Evolutionary conservation across 768 basidiomycete species (phyloP), one percentile per base, ranked within the genome.

Genomic region (Lactifluus piperatus): DNA sequence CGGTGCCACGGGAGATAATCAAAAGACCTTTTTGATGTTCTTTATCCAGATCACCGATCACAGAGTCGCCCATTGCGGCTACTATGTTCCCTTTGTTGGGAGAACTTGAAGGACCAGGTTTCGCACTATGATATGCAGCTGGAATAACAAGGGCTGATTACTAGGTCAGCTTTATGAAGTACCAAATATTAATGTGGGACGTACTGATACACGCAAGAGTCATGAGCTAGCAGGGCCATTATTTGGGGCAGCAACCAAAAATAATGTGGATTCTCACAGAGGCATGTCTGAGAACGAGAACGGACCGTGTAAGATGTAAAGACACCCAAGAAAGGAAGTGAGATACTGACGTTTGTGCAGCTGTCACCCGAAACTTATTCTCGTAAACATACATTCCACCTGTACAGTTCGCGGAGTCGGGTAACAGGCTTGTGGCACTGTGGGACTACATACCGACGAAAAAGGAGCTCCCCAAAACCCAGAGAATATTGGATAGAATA

Each of bases 391-490:
- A 78, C 62, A 82, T 72, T 3, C 92, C 92, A 62, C 86, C 88
- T 84, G 57, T 24, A 36, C 13, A 13, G 34, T 13, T 1, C 5
- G 20, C 27, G 11, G 8, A n/a, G 32, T 50, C 37, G 64, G 51
- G 18, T 41, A 14, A 43, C 32, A 14, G 3, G 54, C 44, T 39
- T n/a, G 13, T 26, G 13, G 22, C 27, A 30, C 34, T 26, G 13
- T 39, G 16, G 24, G n/a, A 41, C 14, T 7, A 71, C 76, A 58
- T 61, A 83, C 85, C 87, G 47, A 89, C 91, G 56, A 94, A 74
- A 77, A 94, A 94, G 16, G 90, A 91, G 72, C 88, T 91, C 7
- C 94, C 94, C 14, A 97, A 76, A 18, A 95, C 93, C 37, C 95
- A 77, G 9, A 97, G 79, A 39, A 94, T 76, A 71, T 97, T 95